Conservation (phyloP, 129 eudicot genomes). For the Artemisia tridentata region DNA sequence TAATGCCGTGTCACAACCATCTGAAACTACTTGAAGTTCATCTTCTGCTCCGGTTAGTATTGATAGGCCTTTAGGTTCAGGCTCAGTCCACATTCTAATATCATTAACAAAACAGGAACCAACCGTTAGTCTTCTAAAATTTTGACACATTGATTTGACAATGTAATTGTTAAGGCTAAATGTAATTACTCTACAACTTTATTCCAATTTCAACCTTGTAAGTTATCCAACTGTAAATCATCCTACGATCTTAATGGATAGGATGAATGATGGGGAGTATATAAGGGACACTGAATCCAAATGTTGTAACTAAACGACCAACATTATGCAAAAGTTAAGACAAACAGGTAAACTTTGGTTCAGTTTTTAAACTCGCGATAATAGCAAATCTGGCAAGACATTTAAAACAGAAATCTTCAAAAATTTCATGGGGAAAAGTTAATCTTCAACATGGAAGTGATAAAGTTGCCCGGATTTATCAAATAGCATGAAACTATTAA, state of each 20-base stretch:
- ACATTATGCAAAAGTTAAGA: too few species aligned
- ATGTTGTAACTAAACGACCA: too few species aligned
- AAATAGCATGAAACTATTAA: too few species aligned
- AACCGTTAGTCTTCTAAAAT: background rate
- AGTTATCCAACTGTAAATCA: background rate
- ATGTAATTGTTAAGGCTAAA: background rate
- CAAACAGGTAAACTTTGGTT: too few species aligned
- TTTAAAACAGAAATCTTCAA: too few species aligned
- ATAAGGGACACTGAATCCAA: background rate
- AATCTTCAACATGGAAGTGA: too few species aligned
- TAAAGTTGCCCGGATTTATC: too few species aligned
- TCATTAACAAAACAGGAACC: constrained; percentile 7
- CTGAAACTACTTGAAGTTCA: constrained; percentile 54
- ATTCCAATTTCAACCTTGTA: background rate
- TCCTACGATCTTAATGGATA: background rate
- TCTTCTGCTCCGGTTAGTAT: constrained; percentile 44
- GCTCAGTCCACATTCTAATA: constrained; percentile 80
- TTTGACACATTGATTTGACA: background rate
- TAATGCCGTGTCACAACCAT: constrained; percentile 51
- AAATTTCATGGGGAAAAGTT: too few species aligned
- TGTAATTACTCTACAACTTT: background rate
- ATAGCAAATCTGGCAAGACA: too few species aligned
- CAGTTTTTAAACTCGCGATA: too few species aligned
- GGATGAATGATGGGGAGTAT: background rate
- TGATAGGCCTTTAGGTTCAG: constrained; percentile 72